Evolutionary conservation across 2,329 filamentous ascomycete species (phyloP).

Genomic region (Arthrobotrys pseudoclavata): DNA sequence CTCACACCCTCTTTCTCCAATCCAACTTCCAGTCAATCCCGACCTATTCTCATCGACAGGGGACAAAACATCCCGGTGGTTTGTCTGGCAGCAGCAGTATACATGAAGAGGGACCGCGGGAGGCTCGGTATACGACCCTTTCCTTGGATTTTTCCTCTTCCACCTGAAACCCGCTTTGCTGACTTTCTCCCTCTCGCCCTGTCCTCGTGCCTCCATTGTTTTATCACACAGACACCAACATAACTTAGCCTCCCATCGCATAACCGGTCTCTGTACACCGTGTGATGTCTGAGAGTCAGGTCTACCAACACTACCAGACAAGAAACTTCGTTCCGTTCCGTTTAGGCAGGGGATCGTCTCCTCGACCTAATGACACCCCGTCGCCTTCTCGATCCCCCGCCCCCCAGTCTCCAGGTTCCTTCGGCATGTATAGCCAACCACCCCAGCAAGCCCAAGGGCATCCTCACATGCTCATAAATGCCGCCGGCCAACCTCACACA

Average conservation of each 20-base stretch:
- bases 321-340: constrained; percentile 58
- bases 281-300: constrained; percentile 60
- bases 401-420: constrained; percentile 63
- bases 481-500: constrained; percentile 61
- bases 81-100: constrained; percentile 4
- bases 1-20: constrained; percentile 4
- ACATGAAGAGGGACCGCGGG: constrained; percentile 50
- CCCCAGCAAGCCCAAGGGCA: constrained; percentile 62
- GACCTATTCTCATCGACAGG: constrained; percentile 20
- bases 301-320: constrained; percentile 60
- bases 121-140: constrained; percentile 46
- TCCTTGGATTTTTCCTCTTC: neutral
- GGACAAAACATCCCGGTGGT: neutral
- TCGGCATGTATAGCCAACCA: constrained; percentile 60
- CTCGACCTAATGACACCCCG: constrained; percentile 67
- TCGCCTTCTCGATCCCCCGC: constrained; percentile 74
- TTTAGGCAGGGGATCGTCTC: constrained; percentile 60
- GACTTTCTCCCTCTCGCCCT: neutral
- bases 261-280: constrained; percentile 17
- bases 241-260: constrained; percentile 32
- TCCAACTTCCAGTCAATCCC: neutral
- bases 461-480: constrained; percentile 63
- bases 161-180: constrained; percentile 16
- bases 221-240: constrained; percentile 31
- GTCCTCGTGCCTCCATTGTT: neutral